phyloP scores from a whole-genome alignment of 768 basidiomycete genomes.

The Leccinum disarticulatum region DNA sequence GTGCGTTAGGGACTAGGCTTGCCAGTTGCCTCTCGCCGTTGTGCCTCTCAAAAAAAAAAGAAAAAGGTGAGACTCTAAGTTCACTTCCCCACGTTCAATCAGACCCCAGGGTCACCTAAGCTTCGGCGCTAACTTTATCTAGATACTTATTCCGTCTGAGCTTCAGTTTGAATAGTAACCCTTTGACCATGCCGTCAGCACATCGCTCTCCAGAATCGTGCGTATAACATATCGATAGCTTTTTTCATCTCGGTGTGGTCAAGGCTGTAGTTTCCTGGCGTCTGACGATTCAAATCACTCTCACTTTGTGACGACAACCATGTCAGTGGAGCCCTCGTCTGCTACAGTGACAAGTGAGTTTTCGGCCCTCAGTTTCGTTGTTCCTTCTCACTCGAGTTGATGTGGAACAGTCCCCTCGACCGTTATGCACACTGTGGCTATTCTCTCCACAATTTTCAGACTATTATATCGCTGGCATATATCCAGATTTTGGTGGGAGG shows the following conservation, averaged over 20 bases:
- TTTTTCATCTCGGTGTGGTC: not conserved
- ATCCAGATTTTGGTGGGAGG: slow-evolving; percentile 28
- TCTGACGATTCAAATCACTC: not conserved
- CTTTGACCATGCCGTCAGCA: slow-evolving; percentile 1
- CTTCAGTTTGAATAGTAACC: not conserved
- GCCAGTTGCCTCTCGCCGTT: no score
- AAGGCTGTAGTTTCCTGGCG: not conserved
- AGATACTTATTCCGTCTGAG: not conserved
- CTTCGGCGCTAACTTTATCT: not conserved
- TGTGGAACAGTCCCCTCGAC: slow-evolving; percentile 17
- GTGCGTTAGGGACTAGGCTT: no score
- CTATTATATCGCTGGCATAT: slow-evolving; percentile 23
- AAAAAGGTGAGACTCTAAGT: not conserved
- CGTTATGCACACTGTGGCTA: slow-evolving; percentile 15
- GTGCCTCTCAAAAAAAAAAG: no score
- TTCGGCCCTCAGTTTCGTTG: not conserved
- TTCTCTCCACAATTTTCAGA: slow-evolving; percentile 19
- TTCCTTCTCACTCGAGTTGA: not conserved
- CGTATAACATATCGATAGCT: not conserved
- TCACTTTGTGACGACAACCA: not conserved
- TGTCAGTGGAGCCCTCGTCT: slow-evolving; percentile 3
- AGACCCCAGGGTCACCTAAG: slow-evolving; percentile 3
- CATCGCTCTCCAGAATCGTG: not conserved
- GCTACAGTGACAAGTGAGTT: slow-evolving; percentile 16
- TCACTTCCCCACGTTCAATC: not conserved